These are phyloP conservation scores for Phytophthora hibernalis DNA, from an alignment of 352 stramenopile genomes.

Conservation along the genomic window DNA sequence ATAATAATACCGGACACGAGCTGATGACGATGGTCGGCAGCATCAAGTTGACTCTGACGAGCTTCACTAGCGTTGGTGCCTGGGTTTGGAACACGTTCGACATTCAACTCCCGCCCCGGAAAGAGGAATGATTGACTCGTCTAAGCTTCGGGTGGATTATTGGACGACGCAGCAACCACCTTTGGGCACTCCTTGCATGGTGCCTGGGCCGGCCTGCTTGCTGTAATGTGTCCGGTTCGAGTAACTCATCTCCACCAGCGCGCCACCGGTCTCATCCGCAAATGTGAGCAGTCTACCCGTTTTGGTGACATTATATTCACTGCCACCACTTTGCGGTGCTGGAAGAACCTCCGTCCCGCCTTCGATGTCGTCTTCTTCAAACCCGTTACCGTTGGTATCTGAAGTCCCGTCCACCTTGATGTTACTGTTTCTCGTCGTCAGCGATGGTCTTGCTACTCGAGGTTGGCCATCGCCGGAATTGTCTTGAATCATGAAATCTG, in stretches of 20 bases:
- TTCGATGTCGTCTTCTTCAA: constrained; percentile 33
- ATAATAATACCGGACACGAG: constrained; percentile 23
- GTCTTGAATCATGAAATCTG: constrained; percentile 25
- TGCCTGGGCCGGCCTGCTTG: constrained; percentile 59
- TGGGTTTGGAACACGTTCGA: constrained; percentile 6
- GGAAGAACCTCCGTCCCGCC: constrained; percentile 21
- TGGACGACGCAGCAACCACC: constrained; percentile 33
- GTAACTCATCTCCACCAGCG: constrained; percentile 69
- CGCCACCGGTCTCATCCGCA: constrained; percentile 67
- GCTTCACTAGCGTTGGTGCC: constrained; percentile 8
- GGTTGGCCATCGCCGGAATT: constrained; percentile 1
- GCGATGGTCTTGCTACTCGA: constrained; percentile 9
- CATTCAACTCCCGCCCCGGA: background rate
- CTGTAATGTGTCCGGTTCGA: constrained; percentile 84
- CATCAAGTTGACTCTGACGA: constrained; percentile 15
- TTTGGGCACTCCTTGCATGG: constrained; percentile 38
- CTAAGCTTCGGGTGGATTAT: constrained; percentile 14
- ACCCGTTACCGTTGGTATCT: constrained; percentile 9
- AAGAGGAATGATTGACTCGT: constrained; percentile 4
- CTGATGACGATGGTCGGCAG: constrained; percentile 1
- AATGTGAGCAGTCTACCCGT: constrained; percentile 60
- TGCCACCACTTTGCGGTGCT: constrained; percentile 10
- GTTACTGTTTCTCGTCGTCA: constrained; percentile 20
- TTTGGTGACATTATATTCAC: constrained; percentile 28
- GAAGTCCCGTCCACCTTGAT: constrained; percentile 29